Evolutionary conservation across 2,329 filamentous ascomycete genomes (phyloP).

Genomic region (Boeremia lycopersici): DNA sequence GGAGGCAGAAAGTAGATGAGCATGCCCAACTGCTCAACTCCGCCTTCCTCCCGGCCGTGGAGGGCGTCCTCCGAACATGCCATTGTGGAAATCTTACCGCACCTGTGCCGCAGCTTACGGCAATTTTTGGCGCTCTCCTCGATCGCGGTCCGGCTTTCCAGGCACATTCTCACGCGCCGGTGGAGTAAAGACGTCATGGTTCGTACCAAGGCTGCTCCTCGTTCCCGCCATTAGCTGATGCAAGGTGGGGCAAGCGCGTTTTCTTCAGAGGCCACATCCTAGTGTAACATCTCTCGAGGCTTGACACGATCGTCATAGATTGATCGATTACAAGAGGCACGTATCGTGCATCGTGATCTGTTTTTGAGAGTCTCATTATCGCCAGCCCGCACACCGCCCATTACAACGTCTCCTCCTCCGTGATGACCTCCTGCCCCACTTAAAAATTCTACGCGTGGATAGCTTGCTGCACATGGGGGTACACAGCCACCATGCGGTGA

Average conservation of each 20-base stretch:
- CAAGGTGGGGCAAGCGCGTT: conserved; percentile 30
- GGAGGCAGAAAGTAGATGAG: conserved; percentile 5
- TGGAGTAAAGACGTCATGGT: conserved; percentile 32
- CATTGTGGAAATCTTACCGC: conserved; percentile 12
- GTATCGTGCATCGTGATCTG: conserved; percentile 17
- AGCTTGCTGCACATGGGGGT: conserved; percentile 80
- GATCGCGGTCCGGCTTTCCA: conserved; percentile 18
- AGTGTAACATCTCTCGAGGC: conserved; percentile 11
- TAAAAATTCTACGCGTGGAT: conserved; percentile 61
- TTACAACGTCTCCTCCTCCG: neutral
- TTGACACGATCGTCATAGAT: conserved; percentile 17
- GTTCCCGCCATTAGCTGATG: conserved; percentile 31
- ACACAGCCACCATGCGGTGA: conserved; percentile 76
- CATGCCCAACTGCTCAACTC: conserved; percentile 20
- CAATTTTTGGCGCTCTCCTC: conserved; percentile 14
- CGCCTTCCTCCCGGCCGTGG: conserved; percentile 37
- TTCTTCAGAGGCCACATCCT: conserved; percentile 5
- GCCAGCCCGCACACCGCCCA: conserved; percentile 7
- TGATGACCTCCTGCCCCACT: conserved; percentile 1
- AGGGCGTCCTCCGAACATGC: conserved; percentile 16
- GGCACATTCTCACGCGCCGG: conserved; percentile 9
- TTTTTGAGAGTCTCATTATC: conserved; percentile 8
- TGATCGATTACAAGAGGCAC: conserved; percentile 11
- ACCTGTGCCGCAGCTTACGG: conserved; percentile 1
- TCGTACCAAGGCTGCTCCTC: conserved; percentile 18